Evolutionary conservation across 305 asterid species (phyloP), one percentile per base, ranked within the genome.

Genomic region (Ilex paraguariensis): DNA sequence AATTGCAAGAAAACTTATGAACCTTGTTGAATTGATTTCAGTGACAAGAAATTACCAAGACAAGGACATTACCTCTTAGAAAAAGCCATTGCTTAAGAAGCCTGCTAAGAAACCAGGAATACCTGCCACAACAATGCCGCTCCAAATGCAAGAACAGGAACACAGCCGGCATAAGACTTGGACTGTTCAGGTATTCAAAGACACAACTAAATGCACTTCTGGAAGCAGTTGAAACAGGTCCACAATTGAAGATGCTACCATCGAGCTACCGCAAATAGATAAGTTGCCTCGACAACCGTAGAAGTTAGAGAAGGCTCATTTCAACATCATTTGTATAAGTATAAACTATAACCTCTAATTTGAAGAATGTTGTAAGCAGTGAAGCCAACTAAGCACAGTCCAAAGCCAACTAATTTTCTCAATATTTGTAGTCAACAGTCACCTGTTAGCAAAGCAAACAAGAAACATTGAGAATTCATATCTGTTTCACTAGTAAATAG

Each of bases 251-350:
- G 75, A 91, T 79, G 58, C 99, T 98, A 72, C 99, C 99, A 65
- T 94, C 91, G 91, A 48, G 97, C 93, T 45, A 95, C 99, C 31
- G 99, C 99, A 73, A 91, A 83, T 66, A 95, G 99, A 82, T 95
- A 95, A 54, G 97, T 95, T 73, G 99, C 95, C 82, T 95, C 91
- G 76, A 95, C 99, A 68, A 98, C 99, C 91, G 84, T 54, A 77
- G 62, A 78, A 76, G 64, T 42, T 75, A 7, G 21, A 52, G 5
- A 48, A 10, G 15, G 15, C 4, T 4, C 13, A 10, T 48, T 48
- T 48, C 15, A 36, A n/a, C 53, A 48, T 11, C 21, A 17, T 17
- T 17, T 17, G 21, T 11, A 48, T 10, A 48, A 4, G 8, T 36
- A 11, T 48, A 48, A 48, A 48, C 5, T 48, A 11, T 3, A 11